Conservation (phyloP, 2,329 filamentous ascomycete genomes). For the Alternaria consortialis region DNA sequence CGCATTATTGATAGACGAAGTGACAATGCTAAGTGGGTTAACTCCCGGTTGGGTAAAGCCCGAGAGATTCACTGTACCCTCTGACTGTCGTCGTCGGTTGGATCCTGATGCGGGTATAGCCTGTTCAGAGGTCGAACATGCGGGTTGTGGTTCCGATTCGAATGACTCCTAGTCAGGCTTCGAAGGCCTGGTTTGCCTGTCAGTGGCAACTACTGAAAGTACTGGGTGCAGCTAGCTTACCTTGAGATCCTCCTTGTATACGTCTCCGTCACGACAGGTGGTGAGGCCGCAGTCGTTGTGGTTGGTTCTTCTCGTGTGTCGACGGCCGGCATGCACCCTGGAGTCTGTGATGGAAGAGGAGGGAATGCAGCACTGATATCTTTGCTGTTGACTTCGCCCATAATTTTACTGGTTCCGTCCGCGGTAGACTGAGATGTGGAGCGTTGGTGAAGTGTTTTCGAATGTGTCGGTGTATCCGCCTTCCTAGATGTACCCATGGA, state of each 20-base stretch:
- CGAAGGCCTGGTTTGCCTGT: not conserved
- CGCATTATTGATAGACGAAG: not conserved
- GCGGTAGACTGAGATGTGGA: not conserved
- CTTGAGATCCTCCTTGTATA: not conserved
- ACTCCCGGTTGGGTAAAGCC: not conserved
- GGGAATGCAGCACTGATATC: not conserved
- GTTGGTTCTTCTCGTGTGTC: not conserved
- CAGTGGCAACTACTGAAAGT: not conserved
- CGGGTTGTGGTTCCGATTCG: not conserved
- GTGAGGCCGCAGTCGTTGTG: not conserved
- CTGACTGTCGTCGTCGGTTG: not conserved
- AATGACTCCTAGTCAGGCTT: conserved; percentile 2
- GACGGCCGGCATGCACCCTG: not conserved
- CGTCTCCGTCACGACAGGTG: not conserved
- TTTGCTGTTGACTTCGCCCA: too few relatives aligned
- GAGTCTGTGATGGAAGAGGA: not conserved
- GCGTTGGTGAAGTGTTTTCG: not conserved
- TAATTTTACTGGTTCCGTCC: too few relatives aligned
- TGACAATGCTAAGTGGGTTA: not conserved
- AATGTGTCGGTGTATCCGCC: not conserved
- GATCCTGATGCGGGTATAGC: not conserved
- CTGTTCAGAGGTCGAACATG: not conserved
- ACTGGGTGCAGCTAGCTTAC: not conserved
- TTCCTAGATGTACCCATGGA: not conserved
- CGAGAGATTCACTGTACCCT: not conserved